Base-by-base conservation (phyloP, 2,329 filamentous ascomycete species). In the Leptographium wingfieldii region DNA sequence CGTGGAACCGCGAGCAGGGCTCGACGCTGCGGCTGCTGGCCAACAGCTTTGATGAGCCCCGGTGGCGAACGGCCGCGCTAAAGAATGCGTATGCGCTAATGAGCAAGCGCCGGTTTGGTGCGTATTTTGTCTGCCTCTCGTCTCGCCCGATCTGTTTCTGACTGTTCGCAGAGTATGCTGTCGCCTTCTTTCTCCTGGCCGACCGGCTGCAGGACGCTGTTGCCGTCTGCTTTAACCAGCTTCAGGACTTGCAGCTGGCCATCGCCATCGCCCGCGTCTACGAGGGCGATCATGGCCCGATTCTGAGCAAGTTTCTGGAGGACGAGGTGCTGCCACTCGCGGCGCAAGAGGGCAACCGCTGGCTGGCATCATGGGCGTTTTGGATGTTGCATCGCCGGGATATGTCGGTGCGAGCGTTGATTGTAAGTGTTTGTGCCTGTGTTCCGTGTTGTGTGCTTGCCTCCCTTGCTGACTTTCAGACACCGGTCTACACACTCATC, bases 41-140 rank as follows among this genome's bases (percentile, higher is more conserved):
- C n/a, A 95, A 96, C 68, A 91, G 97, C 70, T 99, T 99, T 71
- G 79, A 83, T 4, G 88, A 96, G 63, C 80, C 85, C 0, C 87
- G 89, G 66, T 97, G 94, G 89, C 88, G 83, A 70, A 95, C 88
- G 1, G 84, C 90, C 5, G 94, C 94, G 0, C 76, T 95, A 62
- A 99, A 99, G 73, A 99, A 99, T 70, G 94, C 94, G 0, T 99
- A 96, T 73, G 92, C 94, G 3, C 73, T 99, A 59, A 85, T 99
- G 69, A 94, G 92, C 65, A 95, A 91, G 72, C 82, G 90, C 53
- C 81, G 94, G 56, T 96, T 96, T 70, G 83, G 87, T 90, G 14
- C 7, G 60, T 62, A 3, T n/a, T 19, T 33, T 7, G 6, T n/a
- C 14, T 11, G 14, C 48, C 11, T 27, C 22, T 10, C 12, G 35